Base-by-base conservation (phyloP, 306 rosid genomes). In the Glycine tomentella region DNA sequence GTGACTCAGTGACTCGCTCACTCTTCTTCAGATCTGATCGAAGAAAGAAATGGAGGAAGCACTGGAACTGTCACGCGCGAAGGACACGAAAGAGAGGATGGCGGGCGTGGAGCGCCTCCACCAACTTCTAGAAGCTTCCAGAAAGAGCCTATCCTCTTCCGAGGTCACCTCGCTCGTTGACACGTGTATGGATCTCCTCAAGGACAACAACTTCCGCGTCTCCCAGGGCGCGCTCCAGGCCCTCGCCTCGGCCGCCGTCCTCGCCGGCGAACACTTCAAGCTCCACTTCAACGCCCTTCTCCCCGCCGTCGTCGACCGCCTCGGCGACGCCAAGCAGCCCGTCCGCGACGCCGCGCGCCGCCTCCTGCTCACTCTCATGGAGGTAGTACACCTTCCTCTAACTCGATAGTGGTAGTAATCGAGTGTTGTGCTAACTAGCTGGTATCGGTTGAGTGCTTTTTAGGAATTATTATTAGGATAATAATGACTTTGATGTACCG, bases 161-260 rank as follows among this genome's bases (percentile, higher is more conserved):
- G 99, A 96, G 64, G 92, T 90, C 5, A 89, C 99, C 4, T 84
- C 95, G 2, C 92, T 96, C 31, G 92, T 96, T 10, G 99, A 96
- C 67, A 90, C 93, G 20, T 93, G 99, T 82, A 59, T 91, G 91
- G 97, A 93, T 96, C 99, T 96, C 85, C 88, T 96, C 85, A 93
- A 90, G 89, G 99, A 96, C 55, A 96, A 87, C 84, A 96, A 96
- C 85, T 96, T 96, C 85, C 89, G 88, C 76, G 93, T 96, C 78
- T 92, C 99, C 1, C 99, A 96, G 84, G 99, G 99, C 36, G 95
- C 97, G 5, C 98, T 96, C 3, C 99, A 96, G 82, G 83, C 99
- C 2, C 84, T 96, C 59, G 99, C 97, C 77, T 96, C 99, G 64
- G 99, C 99, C 63, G 98, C 93, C 0, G 97, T 96, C 7, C 97